phyloP scores from a whole-genome alignment of 1,284 basidiomycete genomes.

The Gymnopus androsaceus region DNA sequence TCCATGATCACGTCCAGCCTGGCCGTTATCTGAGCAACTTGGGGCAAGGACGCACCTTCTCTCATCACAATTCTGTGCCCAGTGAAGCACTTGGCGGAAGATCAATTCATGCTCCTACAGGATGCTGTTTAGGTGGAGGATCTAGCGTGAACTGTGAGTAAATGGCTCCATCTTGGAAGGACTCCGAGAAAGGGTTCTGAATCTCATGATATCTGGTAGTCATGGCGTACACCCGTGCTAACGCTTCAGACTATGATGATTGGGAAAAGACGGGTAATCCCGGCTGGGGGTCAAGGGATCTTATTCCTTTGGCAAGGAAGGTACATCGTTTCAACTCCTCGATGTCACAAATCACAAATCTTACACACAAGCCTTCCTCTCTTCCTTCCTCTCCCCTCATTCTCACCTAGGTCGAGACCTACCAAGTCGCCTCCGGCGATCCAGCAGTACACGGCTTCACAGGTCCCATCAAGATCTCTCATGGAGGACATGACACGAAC shows the following conservation, averaged over 20 bases:
- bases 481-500: conserved; percentile 36
- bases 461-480: conserved; percentile 56
- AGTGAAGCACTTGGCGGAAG: conserved; percentile 49
- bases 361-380: too few relatives aligned
- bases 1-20: conserved; percentile 51
- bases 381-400: conserved; percentile 14
- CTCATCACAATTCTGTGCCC: conserved; percentile 42
- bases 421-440: conserved; percentile 33
- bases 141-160: conserved; percentile 57
- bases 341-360: not conserved
- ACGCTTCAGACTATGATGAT: conserved; percentile 48
- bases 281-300: conserved; percentile 45
- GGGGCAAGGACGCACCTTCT: conserved; percentile 34
- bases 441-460: conserved; percentile 47
- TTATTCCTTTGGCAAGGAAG: conserved; percentile 48
- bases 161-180: not conserved
- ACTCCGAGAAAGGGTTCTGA: not conserved
- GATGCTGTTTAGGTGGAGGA: conserved; percentile 58
- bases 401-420: conserved; percentile 54
- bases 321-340: conserved; percentile 24
- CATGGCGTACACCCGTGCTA: conserved; percentile 51
- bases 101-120: conserved; percentile 40
- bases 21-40: conserved; percentile 46
- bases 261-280: conserved; percentile 43
- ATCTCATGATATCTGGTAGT: conserved; percentile 34